Percentiles rank a stretch among this genome's conserved stretches.
These are phyloP conservation scores for Phylloporus arenicola DNA, from an alignment of 768 basidiomycete species.

Conservation along the genomic window DNA sequence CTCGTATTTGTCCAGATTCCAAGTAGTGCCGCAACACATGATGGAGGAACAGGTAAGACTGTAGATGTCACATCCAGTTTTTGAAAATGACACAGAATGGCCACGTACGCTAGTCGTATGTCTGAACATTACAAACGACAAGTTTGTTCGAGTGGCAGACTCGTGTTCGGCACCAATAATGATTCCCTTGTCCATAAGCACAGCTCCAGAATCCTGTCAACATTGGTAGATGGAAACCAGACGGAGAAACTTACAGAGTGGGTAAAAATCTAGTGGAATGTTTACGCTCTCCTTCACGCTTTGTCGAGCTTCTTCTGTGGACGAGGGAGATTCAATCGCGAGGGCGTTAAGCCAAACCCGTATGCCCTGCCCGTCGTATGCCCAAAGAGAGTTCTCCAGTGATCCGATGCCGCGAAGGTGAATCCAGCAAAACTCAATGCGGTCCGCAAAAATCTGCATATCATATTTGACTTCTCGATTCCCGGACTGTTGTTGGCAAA, in stretches of 20 bases:
- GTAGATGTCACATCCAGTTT: background rate
- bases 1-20: constrained; percentile 51
- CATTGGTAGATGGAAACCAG: background rate
- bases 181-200: constrained; percentile 98
- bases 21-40: constrained; percentile 85
- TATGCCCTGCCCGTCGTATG: constrained; percentile 85
- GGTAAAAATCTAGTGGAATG: constrained; percentile 91
- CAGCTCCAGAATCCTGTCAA: constrained; percentile 48
- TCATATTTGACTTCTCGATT: constrained; percentile 93
- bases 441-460: constrained; percentile 92
- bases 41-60: constrained; percentile 94
- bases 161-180: constrained; percentile 96
- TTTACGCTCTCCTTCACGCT: constrained; percentile 90
- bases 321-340: constrained; percentile 65
- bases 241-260: constrained; percentile 61
- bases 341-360: constrained; percentile 95
- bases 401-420: constrained; percentile 90
- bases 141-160: constrained; percentile 60
- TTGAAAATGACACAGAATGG: background rate
- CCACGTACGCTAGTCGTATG: constrained; percentile 79
- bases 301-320: constrained; percentile 32
- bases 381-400: constrained; percentile 97
- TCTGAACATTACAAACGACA: constrained; percentile 88
- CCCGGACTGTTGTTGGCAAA: constrained; percentile 50
- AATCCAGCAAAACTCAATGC: constrained; percentile 99